Conservation (phyloP, 2,329 filamentous ascomycete genomes). For the Microsporum audouinii region DNA sequence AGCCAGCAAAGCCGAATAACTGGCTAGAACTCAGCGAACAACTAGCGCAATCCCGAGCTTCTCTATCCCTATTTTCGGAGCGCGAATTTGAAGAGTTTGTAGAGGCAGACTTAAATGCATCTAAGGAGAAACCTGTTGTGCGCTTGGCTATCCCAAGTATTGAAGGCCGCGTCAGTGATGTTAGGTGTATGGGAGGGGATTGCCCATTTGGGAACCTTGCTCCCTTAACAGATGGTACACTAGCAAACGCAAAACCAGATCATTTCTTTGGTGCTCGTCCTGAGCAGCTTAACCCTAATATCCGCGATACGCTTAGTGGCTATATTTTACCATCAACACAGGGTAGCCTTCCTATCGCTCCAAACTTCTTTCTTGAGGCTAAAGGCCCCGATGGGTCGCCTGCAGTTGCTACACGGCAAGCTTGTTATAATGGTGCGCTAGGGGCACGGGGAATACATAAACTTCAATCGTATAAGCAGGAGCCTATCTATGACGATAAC, state of each 20-base stretch:
- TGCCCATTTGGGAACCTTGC: conserved; percentile 29
- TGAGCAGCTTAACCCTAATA: conserved; percentile 19
- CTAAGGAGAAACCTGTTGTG: conserved; percentile 28
- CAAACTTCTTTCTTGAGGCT: conserved; percentile 35
- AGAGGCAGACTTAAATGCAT: conserved; percentile 18
- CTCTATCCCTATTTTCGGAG: conserved; percentile 29
- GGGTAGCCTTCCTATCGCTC: conserved; percentile 23
- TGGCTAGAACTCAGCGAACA: conserved; percentile 22
- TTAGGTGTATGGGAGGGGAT: conserved; percentile 18
- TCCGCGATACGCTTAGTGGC: conserved; percentile 18
- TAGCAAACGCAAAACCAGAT: conserved; percentile 21
- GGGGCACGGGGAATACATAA: conserved; percentile 30
- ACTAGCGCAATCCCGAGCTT: conserved; percentile 21
- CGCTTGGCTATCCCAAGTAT: conserved; percentile 24
- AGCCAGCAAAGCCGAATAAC: conserved; percentile 22
- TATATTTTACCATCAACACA: conserved; percentile 24
- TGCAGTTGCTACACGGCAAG: conserved; percentile 26
- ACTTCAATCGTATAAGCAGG: conserved; percentile 27
- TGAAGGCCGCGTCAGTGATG: conserved; percentile 11
- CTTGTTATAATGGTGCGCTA: conserved; percentile 29
- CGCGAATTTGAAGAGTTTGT: conserved; percentile 22
- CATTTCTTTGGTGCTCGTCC: conserved; percentile 23
- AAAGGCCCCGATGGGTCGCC: conserved; percentile 28
- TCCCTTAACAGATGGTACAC: conserved; percentile 24
- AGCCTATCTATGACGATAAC: conserved; percentile 20